Conservation (phyloP, 768 basidiomycete genomes). For the Amanita exitialis region DNA sequence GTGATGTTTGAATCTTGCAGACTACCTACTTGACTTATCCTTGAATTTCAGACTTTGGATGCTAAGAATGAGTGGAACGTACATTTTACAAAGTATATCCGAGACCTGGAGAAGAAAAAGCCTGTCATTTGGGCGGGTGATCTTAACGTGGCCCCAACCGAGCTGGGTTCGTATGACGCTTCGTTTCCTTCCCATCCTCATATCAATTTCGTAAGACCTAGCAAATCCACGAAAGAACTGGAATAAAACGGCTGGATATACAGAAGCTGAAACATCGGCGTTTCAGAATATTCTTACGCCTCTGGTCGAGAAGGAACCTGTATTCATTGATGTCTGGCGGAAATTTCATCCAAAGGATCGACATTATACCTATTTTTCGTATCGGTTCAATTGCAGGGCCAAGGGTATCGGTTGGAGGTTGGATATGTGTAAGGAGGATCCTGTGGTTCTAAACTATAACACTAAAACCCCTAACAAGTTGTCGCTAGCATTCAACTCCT, state of each 20-base stretch:
- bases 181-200: neutral
- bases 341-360: conserved; percentile 50
- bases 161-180: conserved; percentile 34
- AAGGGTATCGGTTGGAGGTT: conserved; percentile 86
- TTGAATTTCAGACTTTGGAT: conserved; percentile 49
- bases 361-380: conserved; percentile 83
- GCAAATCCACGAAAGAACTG: conserved; percentile 63
- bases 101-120: conserved; percentile 64
- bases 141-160: conserved; percentile 79
- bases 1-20: conserved; percentile 20
- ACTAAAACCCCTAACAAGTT: conserved; percentile 30
- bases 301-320: conserved; percentile 21
- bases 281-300: conserved; percentile 61
- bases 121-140: conserved; percentile 88
- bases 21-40: neutral
- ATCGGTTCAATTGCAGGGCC: conserved; percentile 66
- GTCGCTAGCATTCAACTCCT: conserved; percentile 63
- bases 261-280: conserved; percentile 68
- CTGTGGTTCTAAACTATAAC: neutral
- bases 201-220: conserved; percentile 36
- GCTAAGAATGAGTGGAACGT: conserved; percentile 72
- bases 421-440: conserved; percentile 57
- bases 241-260: conserved; percentile 86
- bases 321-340: conserved; percentile 79
- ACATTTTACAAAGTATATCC: conserved; percentile 68